phyloP scores from a whole-genome alignment of 257 asterid species.

The Solanum verrucosum region DNA sequence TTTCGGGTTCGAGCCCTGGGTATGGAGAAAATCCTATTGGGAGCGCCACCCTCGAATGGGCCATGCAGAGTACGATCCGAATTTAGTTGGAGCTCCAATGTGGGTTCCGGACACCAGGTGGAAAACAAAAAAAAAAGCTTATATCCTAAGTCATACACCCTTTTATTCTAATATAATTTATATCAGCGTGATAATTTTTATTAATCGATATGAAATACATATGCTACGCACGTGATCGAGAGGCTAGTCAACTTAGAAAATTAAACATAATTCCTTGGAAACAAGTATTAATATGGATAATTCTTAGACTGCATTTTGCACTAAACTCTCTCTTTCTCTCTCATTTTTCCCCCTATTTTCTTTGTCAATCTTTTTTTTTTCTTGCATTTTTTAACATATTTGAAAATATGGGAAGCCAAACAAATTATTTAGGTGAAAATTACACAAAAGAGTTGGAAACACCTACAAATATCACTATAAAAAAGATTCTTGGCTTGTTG shows the following conservation, averaged over 20 bases:
- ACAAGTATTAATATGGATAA: background rate
- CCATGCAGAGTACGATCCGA: too few relatives aligned
- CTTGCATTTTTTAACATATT: background rate
- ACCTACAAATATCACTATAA: slow-evolving; percentile 44
- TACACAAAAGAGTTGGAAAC: slow-evolving; percentile 16
- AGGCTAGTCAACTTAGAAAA: background rate
- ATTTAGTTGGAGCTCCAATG: too few relatives aligned
- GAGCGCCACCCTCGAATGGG: too few relatives aligned
- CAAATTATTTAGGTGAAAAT: background rate
- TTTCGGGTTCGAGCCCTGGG: too few relatives aligned
- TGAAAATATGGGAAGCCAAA: background rate
- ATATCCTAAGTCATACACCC: background rate
- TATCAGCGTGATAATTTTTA: accelerated
- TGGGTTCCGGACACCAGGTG: too few relatives aligned
- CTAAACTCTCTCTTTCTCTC: background rate
- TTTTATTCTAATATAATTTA: background rate
- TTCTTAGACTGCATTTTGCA: background rate
- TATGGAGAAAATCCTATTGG: too few relatives aligned
- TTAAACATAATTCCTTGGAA: background rate
- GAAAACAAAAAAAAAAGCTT: too few relatives aligned
- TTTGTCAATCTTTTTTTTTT: background rate
- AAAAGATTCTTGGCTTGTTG: slow-evolving; percentile 52
- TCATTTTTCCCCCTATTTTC: background rate
- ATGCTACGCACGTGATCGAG: background rate
- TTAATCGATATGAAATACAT: accelerated